A percentile compares a stretch with the other conserved stretches of the same genome.
Conservation (phyloP, 2,329 filamentous ascomycete genomes). For the Aspergillus brunneoviolaceus region DNA sequence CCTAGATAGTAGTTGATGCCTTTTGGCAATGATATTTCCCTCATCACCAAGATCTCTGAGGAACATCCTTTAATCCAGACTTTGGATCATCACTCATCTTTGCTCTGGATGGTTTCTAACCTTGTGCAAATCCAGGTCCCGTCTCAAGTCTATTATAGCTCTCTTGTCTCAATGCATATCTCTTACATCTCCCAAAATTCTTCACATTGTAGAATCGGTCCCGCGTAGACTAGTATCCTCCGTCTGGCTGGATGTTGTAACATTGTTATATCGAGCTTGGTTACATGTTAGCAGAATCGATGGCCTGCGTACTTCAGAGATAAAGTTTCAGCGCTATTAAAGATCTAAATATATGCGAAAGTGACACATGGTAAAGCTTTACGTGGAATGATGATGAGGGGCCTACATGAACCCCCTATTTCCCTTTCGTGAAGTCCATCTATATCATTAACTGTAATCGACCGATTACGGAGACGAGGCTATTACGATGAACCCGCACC, state of each 20-base stretch:
- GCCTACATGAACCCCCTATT: constrained; percentile 9
- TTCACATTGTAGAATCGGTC: background rate
- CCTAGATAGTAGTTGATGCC: constrained; percentile 70
- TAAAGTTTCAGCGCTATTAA: background rate
- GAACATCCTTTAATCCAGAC: constrained; percentile 28
- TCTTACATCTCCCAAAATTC: background rate
- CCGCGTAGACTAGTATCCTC: background rate
- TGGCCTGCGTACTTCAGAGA: too few relatives aligned
- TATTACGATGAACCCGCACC: constrained; percentile 18
- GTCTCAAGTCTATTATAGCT: background rate
- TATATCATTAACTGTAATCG: constrained; percentile 22
- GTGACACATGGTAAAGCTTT: background rate
- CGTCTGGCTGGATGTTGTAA: too few relatives aligned
- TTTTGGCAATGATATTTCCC: constrained; percentile 56
- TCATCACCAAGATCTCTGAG: constrained; percentile 71
- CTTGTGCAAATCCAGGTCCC: constrained; percentile 8
- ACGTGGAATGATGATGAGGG: background rate
- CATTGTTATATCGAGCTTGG: too few relatives aligned
- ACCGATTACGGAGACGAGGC: constrained; percentile 1
- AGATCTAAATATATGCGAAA: background rate
- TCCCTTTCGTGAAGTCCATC: constrained; percentile 21
- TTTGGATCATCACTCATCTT: constrained; percentile 14
- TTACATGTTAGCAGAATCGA: too few relatives aligned
- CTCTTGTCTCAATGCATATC: background rate
- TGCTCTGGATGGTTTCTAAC: constrained; percentile 25